phyloP scores from a whole-genome alignment of 305 asterid genomes.

The Solanum hybrid region DNA sequence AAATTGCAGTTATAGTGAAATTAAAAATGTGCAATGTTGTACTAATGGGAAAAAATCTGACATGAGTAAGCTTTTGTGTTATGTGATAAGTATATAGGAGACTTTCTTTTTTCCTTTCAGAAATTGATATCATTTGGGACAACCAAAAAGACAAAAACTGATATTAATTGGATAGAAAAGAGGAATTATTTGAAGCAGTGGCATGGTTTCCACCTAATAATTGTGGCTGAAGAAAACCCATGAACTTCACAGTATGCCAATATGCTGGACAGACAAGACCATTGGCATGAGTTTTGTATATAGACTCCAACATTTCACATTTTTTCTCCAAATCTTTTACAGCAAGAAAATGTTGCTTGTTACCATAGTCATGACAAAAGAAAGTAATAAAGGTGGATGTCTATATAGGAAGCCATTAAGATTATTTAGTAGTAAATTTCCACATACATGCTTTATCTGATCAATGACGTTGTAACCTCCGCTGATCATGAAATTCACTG shows the following conservation, averaged over 20 bases:
- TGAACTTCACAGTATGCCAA: not conserved
- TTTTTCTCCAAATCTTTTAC: not conserved
- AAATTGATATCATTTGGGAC: not conserved
- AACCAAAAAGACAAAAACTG: not conserved
- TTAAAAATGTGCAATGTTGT: not conserved
- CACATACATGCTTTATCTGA: conserved; percentile 42
- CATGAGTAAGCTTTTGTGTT: not conserved
- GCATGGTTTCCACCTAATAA: not conserved
- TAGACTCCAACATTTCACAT: not conserved
- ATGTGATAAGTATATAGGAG: not conserved
- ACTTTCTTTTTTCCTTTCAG: not conserved
- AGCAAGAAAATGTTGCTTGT: not conserved
- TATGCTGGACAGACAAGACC: not conserved
- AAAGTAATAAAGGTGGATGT: not conserved
- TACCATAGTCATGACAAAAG: not conserved
- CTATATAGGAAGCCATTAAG: not conserved
- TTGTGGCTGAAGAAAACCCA: not conserved
- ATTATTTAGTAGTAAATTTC: not conserved
- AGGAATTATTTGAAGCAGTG: not conserved
- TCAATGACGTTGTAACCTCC: conserved; percentile 69
- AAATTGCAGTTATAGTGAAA: not conserved
- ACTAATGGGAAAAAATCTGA: not conserved
- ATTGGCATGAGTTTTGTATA: not conserved
- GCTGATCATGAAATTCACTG: conserved; percentile 65
- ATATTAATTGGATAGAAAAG: not conserved